A percentile compares a stretch with the other conserved stretches of the same genome.
Evolutionary conservation across 2,329 filamentous ascomycete species (phyloP).

Genomic region (Pseudogymnoascus sp.): DNA sequence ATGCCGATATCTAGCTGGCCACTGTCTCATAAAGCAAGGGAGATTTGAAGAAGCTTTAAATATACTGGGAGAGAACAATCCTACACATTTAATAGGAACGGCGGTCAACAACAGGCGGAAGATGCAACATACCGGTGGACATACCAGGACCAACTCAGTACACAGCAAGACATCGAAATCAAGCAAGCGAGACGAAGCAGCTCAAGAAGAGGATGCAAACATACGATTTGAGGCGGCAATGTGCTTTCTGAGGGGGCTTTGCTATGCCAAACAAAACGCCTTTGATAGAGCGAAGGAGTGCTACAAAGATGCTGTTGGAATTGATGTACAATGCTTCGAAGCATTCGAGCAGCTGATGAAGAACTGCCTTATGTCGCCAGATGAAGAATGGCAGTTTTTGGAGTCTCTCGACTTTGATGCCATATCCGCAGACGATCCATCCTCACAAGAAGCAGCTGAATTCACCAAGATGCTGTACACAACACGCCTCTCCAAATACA

Average conservation of each 20-base stretch:
- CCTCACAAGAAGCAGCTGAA: constrained; percentile 77
- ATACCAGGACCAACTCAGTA: constrained; percentile 39
- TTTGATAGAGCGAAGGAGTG: constrained; percentile 97
- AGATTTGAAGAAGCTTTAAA: constrained; percentile 81
- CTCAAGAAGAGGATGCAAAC: constrained; percentile 59
- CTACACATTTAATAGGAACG: constrained; percentile 73
- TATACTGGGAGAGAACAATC: constrained; percentile 85
- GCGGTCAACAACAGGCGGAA: constrained; percentile 58
- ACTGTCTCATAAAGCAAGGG: constrained; percentile 88
- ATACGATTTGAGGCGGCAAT: constrained; percentile 90
- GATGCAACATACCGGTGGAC: constrained; percentile 54
- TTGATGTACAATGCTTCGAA: constrained; percentile 97
- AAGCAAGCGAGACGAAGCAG: constrained; percentile 22
- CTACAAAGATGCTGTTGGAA: constrained; percentile 93
- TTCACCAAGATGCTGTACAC: constrained; percentile 97
- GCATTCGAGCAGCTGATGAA: constrained; percentile 97
- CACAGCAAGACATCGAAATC: constrained; percentile 34
- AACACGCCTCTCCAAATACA: constrained; percentile 89
- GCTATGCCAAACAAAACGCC: constrained; percentile 93
- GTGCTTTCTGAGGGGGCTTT: constrained; percentile 90
- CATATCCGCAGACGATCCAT: constrained; percentile 57
- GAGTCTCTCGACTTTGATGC: constrained; percentile 80
- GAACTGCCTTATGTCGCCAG: constrained; percentile 78
- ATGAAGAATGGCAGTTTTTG: constrained; percentile 63
- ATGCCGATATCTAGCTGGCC: constrained; percentile 84